These are phyloP conservation scores for Ganoderma boninense DNA, from an alignment of 1,284 basidiomycete species.

Conservation along the genomic window DNA sequence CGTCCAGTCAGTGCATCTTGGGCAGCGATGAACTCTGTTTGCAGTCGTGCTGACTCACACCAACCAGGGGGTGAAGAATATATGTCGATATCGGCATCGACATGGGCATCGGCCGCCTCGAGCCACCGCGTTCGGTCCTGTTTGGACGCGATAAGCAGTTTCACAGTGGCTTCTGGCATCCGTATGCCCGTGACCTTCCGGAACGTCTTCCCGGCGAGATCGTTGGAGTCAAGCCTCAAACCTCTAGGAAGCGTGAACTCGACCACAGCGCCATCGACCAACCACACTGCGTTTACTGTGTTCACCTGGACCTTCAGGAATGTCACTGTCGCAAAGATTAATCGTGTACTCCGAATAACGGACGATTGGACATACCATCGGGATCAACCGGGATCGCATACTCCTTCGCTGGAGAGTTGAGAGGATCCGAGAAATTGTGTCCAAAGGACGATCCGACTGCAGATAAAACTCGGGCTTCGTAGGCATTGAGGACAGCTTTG, in stretches of 20 bases:
- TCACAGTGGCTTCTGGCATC: conserved; percentile 56
- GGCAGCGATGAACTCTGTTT: conserved; percentile 72
- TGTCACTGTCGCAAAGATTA: conserved; percentile 56
- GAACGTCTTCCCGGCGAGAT: conserved; percentile 73
- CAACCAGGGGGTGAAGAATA: conserved; percentile 73
- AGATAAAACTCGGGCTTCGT: conserved; percentile 60
- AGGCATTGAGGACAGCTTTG: conserved; percentile 64
- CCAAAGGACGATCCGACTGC: conserved; percentile 67
- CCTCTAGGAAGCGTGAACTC: conserved; percentile 68
- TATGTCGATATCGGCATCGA: conserved; percentile 72
- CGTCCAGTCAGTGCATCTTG: conserved; percentile 79
- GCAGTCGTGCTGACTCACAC: conserved; percentile 58
- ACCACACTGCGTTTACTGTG: conserved; percentile 63
- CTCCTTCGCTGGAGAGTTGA: conserved; percentile 83
- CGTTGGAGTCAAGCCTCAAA: conserved; percentile 74
- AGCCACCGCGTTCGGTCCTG: conserved; percentile 64
- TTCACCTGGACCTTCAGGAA: conserved; percentile 72
- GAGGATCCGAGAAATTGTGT: conserved; percentile 75
- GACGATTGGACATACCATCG: conserved; percentile 69
- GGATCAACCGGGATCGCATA: conserved; percentile 72
- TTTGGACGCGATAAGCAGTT: conserved; percentile 54
- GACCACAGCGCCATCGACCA: conserved; percentile 59
- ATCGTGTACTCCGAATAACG: background rate
- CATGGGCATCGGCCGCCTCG: conserved; percentile 65
- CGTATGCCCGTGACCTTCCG: conserved; percentile 65